These are phyloP conservation scores for Pythium diclinum DNA, from an alignment of 352 stramenopile genomes.

Conservation along the genomic window DNA sequence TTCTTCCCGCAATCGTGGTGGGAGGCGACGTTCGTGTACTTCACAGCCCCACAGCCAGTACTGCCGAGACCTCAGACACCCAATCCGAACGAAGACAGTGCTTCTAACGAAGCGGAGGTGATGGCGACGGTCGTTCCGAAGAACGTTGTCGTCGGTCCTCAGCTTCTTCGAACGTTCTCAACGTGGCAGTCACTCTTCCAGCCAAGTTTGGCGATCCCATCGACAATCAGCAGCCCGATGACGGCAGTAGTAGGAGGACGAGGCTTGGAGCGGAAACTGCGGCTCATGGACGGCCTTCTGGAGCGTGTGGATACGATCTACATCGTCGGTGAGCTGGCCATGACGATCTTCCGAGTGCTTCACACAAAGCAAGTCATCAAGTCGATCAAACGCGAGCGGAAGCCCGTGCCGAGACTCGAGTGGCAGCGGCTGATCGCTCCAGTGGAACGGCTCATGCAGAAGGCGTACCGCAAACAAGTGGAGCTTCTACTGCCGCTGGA, in stretches of 20 bases:
- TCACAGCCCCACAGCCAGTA: constrained; percentile 5
- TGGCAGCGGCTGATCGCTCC: constrained; percentile 25
- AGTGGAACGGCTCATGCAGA: constrained; percentile 58
- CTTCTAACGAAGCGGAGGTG: background rate
- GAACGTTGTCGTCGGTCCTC: constrained; percentile 24
- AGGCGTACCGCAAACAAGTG: constrained; percentile 58
- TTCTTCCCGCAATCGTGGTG: constrained; percentile 27
- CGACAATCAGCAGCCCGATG: constrained; percentile 6
- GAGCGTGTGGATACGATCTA: constrained; percentile 57
- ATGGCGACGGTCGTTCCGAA: background rate
- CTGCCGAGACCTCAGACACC: too few relatives aligned
- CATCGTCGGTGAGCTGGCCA: constrained; percentile 62
- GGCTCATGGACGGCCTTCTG: constrained; percentile 61
- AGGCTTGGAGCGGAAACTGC: constrained; percentile 50
- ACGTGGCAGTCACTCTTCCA: constrained; percentile 39
- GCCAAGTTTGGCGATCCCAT: background rate
- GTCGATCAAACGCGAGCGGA: constrained; percentile 8
- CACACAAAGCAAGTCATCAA: constrained; percentile 30
- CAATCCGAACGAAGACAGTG: background rate
- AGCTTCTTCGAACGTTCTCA: constrained; percentile 13
- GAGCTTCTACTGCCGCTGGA: constrained; percentile 55
- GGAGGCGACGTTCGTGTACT: constrained; percentile 27
- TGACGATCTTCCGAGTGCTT: constrained; percentile 52
- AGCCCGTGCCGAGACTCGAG: constrained; percentile 6
- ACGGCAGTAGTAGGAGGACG: constrained; percentile 57